phyloP scores from a whole-genome alignment of 495 filamentous ascomycete genomes.

The Cercophora samala region DNA sequence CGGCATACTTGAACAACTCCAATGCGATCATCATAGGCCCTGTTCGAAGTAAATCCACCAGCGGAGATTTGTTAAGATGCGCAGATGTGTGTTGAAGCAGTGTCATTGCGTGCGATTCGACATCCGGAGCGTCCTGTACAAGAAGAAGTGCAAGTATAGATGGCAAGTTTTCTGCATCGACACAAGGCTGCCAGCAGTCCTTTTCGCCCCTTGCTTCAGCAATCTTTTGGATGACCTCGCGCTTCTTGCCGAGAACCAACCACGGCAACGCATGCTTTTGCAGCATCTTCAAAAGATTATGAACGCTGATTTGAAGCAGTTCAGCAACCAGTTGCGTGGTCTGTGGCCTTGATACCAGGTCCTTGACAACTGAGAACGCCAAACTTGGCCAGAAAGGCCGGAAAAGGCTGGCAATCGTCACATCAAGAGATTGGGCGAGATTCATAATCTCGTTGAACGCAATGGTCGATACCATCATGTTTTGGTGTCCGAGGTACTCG shows the following conservation, averaged over 20 bases:
- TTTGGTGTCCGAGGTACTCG: constrained; percentile 81
- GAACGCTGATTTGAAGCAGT: constrained; percentile 66
- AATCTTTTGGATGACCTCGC: constrained; percentile 75
- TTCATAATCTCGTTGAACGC: constrained; percentile 69
- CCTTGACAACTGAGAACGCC: constrained; percentile 73
- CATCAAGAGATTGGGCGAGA: constrained; percentile 60
- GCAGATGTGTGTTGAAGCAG: constrained; percentile 62
- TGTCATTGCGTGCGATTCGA: constrained; percentile 65
- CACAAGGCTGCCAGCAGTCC: constrained; percentile 37
- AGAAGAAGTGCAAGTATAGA: constrained; percentile 77
- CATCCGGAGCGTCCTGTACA: constrained; percentile 62
- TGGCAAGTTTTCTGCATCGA: constrained; percentile 66
- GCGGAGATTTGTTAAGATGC: constrained; percentile 60
- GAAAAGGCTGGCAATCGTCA: constrained; percentile 64
- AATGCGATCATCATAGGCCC: constrained; percentile 73
- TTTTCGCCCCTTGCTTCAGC: constrained; percentile 64
- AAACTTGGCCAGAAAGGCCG: constrained; percentile 83
- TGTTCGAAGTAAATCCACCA: constrained; percentile 66
- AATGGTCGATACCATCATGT: constrained; percentile 70
- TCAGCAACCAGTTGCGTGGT: constrained; percentile 78
- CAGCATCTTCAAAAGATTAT: constrained; percentile 70
- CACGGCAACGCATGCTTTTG: constrained; percentile 80
- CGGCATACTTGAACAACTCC: constrained; percentile 79
- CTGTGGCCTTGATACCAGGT: constrained; percentile 74
- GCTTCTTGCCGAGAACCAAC: constrained; percentile 72